Base-by-base conservation (phyloP, 345 rosid species). In the Boechera retrofracta region DNA sequence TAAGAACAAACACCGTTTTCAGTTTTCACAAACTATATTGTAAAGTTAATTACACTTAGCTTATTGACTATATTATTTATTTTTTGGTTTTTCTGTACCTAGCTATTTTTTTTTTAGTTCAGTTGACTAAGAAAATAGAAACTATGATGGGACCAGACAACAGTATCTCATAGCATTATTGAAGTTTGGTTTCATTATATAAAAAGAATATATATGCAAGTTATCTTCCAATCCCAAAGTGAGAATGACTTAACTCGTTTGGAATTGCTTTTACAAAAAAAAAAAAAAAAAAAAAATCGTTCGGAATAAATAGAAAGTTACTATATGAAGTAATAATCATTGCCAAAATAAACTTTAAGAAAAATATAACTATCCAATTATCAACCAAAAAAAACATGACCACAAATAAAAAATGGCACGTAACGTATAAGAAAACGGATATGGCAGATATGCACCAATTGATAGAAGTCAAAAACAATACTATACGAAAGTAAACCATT, bases 101-200 rank as follows among this genome's bases (percentile, higher is more conserved):
- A 21, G 24, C 24, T 21, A 21, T 1, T 21, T 21, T 21, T 21
- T 21, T 21, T 21, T 1, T 39, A 11, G n/a, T 65, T 59, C 28
- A 61, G 75, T 61, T 69, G 70, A 53, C 64, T 21, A 69, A 76
- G 21, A 76, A 59, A 52, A 69, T 9, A 69, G 36, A 61, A 69
- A 69, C 28, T 45, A 15, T 42, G 32, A 21, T 66, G 69, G 69
- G 75, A 76, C 75, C 39, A 52, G 11, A 24, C 39, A 69, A 53
- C 57, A 77, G 28, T 57, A 63, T 45, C 64, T 42, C 65, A 70
- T 33, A 44, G 32, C 66, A 77, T 77, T 77, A 77, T 77, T 71
- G 71, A 65, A 47, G 71, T 77, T 66, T 63, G 52, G 71, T 76
- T 42, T 44, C 79, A 61, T 61, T 69, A 35, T 41, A 54, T 44